Conservation (phyloP, 345 rosid species). For the Eucalyptus decipiens region DNA sequence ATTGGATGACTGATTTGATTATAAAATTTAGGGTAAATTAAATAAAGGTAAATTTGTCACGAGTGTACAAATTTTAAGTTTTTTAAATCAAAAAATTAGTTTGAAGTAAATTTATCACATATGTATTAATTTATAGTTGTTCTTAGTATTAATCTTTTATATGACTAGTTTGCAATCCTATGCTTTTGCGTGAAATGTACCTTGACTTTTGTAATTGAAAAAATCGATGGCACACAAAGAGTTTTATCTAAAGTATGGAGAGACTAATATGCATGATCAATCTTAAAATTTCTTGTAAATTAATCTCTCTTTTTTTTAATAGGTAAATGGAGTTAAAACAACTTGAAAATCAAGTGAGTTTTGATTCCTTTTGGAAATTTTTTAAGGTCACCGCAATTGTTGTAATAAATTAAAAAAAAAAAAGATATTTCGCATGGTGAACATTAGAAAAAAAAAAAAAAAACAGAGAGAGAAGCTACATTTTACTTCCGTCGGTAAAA, state of each 20-base stretch:
- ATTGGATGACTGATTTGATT: rapidly evolving
- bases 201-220: too few relatives aligned
- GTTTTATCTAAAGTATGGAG: neutral
- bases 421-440: rapidly evolving
- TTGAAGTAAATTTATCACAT: too few relatives aligned
- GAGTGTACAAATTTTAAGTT: too few relatives aligned
- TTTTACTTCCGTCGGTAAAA: neutral
- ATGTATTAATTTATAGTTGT: too few relatives aligned
- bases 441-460: neutral
- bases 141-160: neutral
- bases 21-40: too few relatives aligned
- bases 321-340: neutral
- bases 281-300: too few relatives aligned
- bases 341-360: neutral
- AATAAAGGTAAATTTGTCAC: too few relatives aligned
- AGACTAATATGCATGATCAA: neutral
- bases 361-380: neutral
- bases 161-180: neutral
- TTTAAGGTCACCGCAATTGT: rapidly evolving
- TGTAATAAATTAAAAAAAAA: neutral
- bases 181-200: neutral
- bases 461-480: neutral
- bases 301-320: neutral
- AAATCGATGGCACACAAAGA: neutral
- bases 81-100: too few relatives aligned